Conservation (phyloP, 257 asterid species). For the Echites panduratus region DNA sequence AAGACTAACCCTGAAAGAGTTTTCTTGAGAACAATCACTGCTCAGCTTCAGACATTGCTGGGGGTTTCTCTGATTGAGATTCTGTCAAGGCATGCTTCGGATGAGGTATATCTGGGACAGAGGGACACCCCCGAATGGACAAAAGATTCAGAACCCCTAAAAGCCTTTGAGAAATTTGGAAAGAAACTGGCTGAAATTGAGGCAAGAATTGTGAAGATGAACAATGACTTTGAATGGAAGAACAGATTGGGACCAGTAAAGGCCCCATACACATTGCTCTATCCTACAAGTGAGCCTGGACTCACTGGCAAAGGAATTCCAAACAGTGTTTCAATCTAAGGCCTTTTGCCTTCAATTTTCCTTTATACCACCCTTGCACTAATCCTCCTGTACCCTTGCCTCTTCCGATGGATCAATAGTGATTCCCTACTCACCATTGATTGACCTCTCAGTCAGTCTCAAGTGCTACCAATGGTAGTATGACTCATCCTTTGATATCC, state of each 20-base stretch:
- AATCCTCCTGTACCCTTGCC: no score
- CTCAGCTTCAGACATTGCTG: conserved; percentile 27
- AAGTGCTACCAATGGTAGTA: no score
- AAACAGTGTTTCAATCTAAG: conserved; percentile 24
- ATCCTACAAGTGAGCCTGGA: conserved; percentile 25
- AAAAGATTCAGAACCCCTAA: conserved; percentile 16
- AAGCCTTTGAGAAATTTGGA: conserved; percentile 22
- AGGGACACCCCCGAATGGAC: conserved; percentile 33
- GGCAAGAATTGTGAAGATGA: conserved; percentile 18
- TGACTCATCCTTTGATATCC: no score
- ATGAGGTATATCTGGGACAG: conserved; percentile 34
- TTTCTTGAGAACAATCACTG: conserved; percentile 28
- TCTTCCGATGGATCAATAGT: no score
- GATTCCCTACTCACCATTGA: no score
- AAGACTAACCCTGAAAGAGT: conserved; percentile 23
- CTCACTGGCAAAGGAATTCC: conserved; percentile 34
- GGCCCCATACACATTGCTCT: conserved; percentile 26
- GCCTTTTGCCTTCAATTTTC: neutral
- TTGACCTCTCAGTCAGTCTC: no score
- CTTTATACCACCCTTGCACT: no score
- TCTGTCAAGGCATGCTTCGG: conserved; percentile 28
- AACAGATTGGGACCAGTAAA: conserved; percentile 27
- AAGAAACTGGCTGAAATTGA: conserved; percentile 20
- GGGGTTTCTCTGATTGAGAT: conserved; percentile 29
- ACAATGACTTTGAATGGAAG: conserved; percentile 21